Evolutionary conservation across 176 grass and related monocot genomes (phyloP).

Genomic region (Juncus effusus): DNA sequence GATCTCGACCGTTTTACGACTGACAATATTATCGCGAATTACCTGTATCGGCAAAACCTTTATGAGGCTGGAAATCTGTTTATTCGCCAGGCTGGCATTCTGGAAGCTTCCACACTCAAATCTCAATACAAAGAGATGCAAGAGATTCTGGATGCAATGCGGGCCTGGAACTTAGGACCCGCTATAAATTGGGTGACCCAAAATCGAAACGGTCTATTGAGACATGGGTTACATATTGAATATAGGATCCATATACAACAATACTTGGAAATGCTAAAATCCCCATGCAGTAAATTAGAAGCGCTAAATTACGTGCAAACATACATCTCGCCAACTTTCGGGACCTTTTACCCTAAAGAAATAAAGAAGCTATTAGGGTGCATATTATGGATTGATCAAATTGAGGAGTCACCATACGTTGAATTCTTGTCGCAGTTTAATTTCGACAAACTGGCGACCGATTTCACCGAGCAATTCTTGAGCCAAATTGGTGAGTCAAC

Average conservation of each 20-base stretch:
- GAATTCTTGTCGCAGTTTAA: not conserved
- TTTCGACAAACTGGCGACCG: slow-evolving; percentile 7
- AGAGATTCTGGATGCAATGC: not conserved
- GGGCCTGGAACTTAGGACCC: not conserved
- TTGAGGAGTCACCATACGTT: slow-evolving; percentile 9
- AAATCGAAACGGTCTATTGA: not conserved
- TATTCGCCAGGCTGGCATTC: slow-evolving; percentile 10
- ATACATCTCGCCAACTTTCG: not conserved
- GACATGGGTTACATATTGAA: not conserved
- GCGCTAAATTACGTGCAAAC: slow-evolving; percentile 5
- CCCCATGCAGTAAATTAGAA: not conserved
- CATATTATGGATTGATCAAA: slow-evolving; percentile 5
- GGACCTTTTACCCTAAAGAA: not conserved
- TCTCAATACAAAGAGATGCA: slow-evolving; percentile 25
- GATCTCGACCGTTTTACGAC: not conserved
- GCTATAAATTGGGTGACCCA: slow-evolving; percentile 4
- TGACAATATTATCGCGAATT: slow-evolving; percentile 16
- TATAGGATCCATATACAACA: slow-evolving; percentile 11
- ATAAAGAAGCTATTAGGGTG: slow-evolving; percentile 9
- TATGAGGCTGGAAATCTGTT: slow-evolving; percentile 6
- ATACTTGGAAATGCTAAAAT: slow-evolving; percentile 20
- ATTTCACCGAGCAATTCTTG: slow-evolving; percentile 16
- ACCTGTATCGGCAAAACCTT: slow-evolving; percentile 9
- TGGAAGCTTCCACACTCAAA: slow-evolving; percentile 8
- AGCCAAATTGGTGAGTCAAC: not conserved